These are phyloP conservation scores for Xylariaceae sp. DNA, from an alignment of 2,329 filamentous ascomycete species.

Conservation along the genomic window DNA sequence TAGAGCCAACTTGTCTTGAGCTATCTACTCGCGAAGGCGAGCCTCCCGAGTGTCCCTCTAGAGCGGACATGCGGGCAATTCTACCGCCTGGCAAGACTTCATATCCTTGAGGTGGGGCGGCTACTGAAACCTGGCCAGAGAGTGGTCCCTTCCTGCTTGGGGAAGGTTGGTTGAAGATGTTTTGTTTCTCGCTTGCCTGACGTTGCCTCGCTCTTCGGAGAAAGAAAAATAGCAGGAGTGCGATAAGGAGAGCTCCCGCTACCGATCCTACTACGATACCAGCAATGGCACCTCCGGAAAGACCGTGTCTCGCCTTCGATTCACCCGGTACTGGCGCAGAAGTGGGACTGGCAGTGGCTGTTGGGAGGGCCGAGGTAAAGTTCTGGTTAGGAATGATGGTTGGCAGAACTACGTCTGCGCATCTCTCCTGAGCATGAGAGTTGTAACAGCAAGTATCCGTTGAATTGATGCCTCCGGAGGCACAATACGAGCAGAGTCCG, in stretches of 20 bases:
- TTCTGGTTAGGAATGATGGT: conserved; percentile 65
- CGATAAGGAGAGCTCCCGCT: conserved; percentile 63
- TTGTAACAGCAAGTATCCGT: conserved; percentile 94
- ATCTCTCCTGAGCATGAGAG: conserved; percentile 67
- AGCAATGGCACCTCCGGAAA: conserved; percentile 85
- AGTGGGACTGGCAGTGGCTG: conserved; percentile 41
- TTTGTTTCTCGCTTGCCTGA: conserved; percentile 58
- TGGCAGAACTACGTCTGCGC: conserved; percentile 71
- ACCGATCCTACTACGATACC: conserved; percentile 83
- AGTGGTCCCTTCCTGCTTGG: conserved; percentile 53
- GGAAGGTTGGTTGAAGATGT: conserved; percentile 84
- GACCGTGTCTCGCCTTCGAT: conserved; percentile 33
- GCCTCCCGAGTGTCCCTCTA: conserved; percentile 68
- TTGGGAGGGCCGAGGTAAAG: conserved; percentile 46
- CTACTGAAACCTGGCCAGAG: conserved; percentile 35
- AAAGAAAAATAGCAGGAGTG: conserved; percentile 64
- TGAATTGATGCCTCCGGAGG: conserved; percentile 75
- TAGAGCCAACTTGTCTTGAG: conserved; percentile 43
- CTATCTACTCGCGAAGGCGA: conserved; percentile 51
- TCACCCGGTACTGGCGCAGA: conserved; percentile 31
- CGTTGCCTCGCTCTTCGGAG: conserved; percentile 49
- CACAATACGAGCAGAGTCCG: conserved; percentile 84
- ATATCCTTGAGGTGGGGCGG: conserved; percentile 48
- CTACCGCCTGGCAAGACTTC: conserved; percentile 79
- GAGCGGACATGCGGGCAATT: conserved; percentile 90